phyloP scores from a whole-genome alignment of 805 yeast species.

The Nakazawaea sp. region DNA sequence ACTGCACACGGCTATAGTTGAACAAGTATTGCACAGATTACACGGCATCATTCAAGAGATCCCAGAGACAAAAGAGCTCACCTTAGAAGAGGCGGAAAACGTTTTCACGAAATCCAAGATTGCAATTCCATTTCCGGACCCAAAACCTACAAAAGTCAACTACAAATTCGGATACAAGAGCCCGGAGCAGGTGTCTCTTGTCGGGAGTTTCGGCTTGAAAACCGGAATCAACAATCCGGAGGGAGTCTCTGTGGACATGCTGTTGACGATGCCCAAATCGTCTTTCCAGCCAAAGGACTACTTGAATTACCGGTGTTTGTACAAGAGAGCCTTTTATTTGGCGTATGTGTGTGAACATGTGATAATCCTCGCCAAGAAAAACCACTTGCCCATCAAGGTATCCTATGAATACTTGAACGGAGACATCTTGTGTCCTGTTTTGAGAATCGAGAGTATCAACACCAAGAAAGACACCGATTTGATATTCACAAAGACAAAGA shows the following conservation, averaged over 20 bases:
- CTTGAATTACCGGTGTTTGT: slow-evolving; percentile 81
- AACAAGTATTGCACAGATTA: slow-evolving; percentile 67
- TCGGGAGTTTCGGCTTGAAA: slow-evolving; percentile 86
- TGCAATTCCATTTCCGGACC: slow-evolving; percentile 83
- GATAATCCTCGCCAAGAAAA: slow-evolving; percentile 42
- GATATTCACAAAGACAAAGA: slow-evolving; percentile 56
- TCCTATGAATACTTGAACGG: slow-evolving; percentile 66
- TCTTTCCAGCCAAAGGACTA: slow-evolving; percentile 83
- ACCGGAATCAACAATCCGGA: slow-evolving; percentile 59
- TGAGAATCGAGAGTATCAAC: slow-evolving; percentile 52
- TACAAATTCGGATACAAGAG: slow-evolving; percentile 62
- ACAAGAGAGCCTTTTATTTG: slow-evolving; percentile 83
- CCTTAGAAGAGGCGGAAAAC: slow-evolving; percentile 53
- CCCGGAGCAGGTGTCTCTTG: slow-evolving; percentile 72
- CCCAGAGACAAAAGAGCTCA: slow-evolving; percentile 45
- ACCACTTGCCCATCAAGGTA: slow-evolving; percentile 53
- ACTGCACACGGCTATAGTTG: slow-evolving; percentile 55
- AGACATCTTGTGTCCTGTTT: slow-evolving; percentile 69
- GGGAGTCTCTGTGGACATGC: slow-evolving; percentile 69
- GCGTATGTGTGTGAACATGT: slow-evolving; percentile 71
- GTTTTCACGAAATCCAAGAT: slow-evolving; percentile 38
- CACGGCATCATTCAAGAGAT: slow-evolving; percentile 62
- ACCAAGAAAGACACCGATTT: slow-evolving; percentile 47
- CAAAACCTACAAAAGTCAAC: slow-evolving; percentile 65
- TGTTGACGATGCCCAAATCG: slow-evolving; percentile 72